Conservation (phyloP, 129 eudicot species). For the Glebionis coronaria region DNA sequence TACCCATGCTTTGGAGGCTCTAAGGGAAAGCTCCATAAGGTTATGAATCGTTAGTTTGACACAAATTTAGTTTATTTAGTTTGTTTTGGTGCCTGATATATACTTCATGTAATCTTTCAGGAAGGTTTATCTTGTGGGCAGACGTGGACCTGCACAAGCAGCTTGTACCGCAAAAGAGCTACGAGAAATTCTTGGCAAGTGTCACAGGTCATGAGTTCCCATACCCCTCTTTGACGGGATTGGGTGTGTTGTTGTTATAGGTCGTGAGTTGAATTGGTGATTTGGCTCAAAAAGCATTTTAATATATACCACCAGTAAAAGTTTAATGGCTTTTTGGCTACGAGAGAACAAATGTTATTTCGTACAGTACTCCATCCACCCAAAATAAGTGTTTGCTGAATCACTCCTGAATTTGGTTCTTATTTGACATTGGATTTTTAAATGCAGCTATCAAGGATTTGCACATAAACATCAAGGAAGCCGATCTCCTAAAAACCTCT, state of each 20-base stretch:
- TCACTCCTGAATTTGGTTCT: slow-evolving; percentile 2
- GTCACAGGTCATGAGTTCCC: not conserved
- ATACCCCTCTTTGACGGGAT: too few species aligned
- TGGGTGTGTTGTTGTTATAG: too few species aligned
- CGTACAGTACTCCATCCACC: too few species aligned
- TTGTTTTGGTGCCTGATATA: slow-evolving; percentile 9
- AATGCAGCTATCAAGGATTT: slow-evolving; percentile 69
- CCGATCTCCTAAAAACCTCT: too few species aligned
- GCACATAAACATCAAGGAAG: slow-evolving; percentile 50
- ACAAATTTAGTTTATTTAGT: not conserved
- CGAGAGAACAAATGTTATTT: too few species aligned
- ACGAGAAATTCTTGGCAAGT: slow-evolving; percentile 80
- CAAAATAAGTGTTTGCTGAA: too few species aligned
- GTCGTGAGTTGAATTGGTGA: too few species aligned
- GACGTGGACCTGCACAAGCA: too few species aligned
- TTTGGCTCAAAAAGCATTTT: too few species aligned
- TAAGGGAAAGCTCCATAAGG: too few species aligned
- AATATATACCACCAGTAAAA: too few species aligned
- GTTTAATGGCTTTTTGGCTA: too few species aligned
- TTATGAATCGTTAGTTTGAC: slow-evolving; percentile 8
- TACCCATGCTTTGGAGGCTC: slow-evolving; percentile 66
- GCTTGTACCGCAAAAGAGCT: slow-evolving; percentile 98
- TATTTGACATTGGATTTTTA: slow-evolving; percentile 1
- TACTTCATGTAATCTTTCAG: slow-evolving; percentile 41
- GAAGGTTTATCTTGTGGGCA: slow-evolving; percentile 88